Percentiles rank a stretch among this genome's conserved stretches.
phyloP scores from a whole-genome alignment of 345 rosid species.

The Leavenworthia alabamica region DNA sequence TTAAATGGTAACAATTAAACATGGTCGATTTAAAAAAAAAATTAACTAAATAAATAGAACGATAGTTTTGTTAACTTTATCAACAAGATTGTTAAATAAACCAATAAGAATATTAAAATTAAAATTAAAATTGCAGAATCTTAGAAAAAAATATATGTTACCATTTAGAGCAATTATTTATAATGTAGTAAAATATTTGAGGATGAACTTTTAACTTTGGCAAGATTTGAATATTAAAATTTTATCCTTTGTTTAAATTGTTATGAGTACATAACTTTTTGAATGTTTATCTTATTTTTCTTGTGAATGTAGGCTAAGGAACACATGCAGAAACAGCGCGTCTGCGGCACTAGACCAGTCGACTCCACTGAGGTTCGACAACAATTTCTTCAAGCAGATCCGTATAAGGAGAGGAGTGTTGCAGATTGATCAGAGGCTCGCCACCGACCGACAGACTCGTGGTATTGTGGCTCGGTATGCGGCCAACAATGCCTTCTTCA shows the following conservation, averaged over 20 bases:
- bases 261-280: no score
- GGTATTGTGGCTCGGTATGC: slow-evolving; percentile 30
- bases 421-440: slow-evolving; percentile 30
- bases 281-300: background rate
- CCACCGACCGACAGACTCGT: slow-evolving; percentile 12
- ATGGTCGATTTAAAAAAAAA: no score
- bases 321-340: slow-evolving; percentile 22
- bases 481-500: slow-evolving; percentile 22
- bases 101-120: no score
- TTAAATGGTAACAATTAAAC: no score
- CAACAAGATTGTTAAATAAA: no score
- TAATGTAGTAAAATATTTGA: background rate
- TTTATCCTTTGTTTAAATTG: no score
- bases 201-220: background rate
- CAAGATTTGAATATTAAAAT: background rate
- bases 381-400: slow-evolving; percentile 25
- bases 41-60: no score
- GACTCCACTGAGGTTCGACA: slow-evolving; percentile 29
- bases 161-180: no score
- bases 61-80: no score
- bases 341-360: slow-evolving; percentile 28
- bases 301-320: slow-evolving; percentile 21
- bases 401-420: slow-evolving; percentile 29
- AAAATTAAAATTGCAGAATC: no score
- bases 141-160: no score